These are phyloP conservation scores for Axilococcus clingmanii DNA, from an alignment of 139 green algal genomes.

Conservation along the genomic window DNA sequence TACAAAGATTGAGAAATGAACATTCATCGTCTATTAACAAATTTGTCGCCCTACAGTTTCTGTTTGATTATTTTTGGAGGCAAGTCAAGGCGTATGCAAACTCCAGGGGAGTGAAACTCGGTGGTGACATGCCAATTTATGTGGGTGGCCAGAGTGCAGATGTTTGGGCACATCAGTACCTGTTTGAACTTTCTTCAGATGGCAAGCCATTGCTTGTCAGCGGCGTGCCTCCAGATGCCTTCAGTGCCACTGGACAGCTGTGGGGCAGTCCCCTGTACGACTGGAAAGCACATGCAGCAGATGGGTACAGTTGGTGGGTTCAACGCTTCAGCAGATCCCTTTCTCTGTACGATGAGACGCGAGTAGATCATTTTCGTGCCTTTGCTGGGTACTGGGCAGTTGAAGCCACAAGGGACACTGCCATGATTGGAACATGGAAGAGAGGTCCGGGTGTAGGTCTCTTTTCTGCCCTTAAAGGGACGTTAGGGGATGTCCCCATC, in stretches of 20 bases:
- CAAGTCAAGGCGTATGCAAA: conserved; percentile 82
- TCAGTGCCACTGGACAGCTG: conserved; percentile 89
- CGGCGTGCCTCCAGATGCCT: conserved; percentile 93
- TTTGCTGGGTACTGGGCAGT: conserved; percentile 92
- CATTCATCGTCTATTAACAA: conserved; percentile 60
- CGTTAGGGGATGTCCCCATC: conserved; percentile 62
- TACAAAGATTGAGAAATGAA: conserved; percentile 29
- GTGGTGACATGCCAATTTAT: conserved; percentile 99
- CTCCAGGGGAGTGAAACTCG: conserved; percentile 63
- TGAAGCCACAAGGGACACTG: conserved; percentile 69
- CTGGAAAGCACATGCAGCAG: conserved; percentile 62
- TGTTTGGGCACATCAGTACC: conserved; percentile 85
- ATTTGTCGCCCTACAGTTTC: conserved; percentile 87
- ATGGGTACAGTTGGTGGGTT: conserved; percentile 82
- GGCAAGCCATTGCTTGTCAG: conserved; percentile 31
- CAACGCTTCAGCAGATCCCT: conserved; percentile 66
- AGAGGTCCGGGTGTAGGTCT: conserved; percentile 66
- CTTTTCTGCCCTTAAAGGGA: conserved; percentile 59
- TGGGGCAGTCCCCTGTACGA: conserved; percentile 96
- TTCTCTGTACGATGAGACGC: conserved; percentile 89
- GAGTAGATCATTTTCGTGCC: conserved; percentile 95
- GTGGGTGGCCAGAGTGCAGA: conserved; percentile 85
- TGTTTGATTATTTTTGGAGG: conserved; percentile 93
- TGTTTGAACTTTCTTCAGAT: conserved; percentile 54
- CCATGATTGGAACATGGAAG: conserved; percentile 78